Evolutionary conservation across 2,329 filamentous ascomycete genomes (phyloP), one percentile per base, ranked within the genome.

Genomic region (Delphinella strobiligena): DNA sequence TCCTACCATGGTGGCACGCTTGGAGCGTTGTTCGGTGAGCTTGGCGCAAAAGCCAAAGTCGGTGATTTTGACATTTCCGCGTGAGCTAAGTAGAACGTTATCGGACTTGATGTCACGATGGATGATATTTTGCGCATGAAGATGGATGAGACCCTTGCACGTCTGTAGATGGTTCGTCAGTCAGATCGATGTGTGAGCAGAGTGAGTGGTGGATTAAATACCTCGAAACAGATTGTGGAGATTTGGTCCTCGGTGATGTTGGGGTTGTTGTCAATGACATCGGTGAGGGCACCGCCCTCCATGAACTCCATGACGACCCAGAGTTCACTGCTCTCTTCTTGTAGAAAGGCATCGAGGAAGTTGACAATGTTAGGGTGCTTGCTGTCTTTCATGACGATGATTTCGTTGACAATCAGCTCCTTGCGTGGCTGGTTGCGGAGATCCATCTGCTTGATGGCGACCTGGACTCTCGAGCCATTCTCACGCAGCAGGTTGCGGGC

Each of bases 271-370:
- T 98, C 91, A 63, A 98, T 98, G 45, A 98, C 87, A 68, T 98
- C 91, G 1, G 91, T 98, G 60, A 98, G 67, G 46, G 91, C 85
- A 65, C 91, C 91, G 53, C 91, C 91, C 65, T 98, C 91, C 91
- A 98, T 98, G 55, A 88, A 98, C 66, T 98, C 91, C 91, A 98
- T 94, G 38, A 98, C 89, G 9, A 98, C 87, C 91, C 91, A 98
- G n/a, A 98, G 74, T 61, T 98, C 91, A 40, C 83, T 76, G 54
- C 84, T 87, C 61, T 91, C 89, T 61, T 95, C 93, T 54, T 91
- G 84, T 56, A 98, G 67, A 70, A 96, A 98, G 3, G 89, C 88
- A 52, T 98, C 91, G 24, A 98, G 68, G 66, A 94, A 98, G 65
- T 98, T 98, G 63, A 98, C 91, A 68, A 98, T 98, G 63, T 98